These are phyloP conservation scores for Linnemannia hyalina DNA, from an alignment of 192 early-diverging fungal species.

Conservation along the genomic window DNA sequence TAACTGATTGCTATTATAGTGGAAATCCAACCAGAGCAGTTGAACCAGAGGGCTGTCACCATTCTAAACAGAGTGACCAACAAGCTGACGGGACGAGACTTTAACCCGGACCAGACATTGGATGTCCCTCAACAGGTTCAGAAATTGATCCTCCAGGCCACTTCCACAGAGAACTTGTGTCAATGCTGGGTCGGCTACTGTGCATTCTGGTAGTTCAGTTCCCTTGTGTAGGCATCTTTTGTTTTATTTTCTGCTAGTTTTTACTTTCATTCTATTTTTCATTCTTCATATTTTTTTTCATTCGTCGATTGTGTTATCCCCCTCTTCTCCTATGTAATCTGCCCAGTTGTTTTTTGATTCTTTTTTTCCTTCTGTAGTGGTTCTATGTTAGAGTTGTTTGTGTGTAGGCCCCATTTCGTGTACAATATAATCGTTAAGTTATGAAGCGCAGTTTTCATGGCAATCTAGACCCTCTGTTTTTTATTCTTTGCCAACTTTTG, in stretches of 20 bases:
- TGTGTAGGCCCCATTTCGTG: too few species aligned
- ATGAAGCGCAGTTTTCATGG: too few species aligned
- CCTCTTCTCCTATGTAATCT: neutral
- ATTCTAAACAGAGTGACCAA: constrained; percentile 91
- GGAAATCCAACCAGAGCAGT: constrained; percentile 38
- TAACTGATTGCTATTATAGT: neutral
- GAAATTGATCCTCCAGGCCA: constrained; percentile 90
- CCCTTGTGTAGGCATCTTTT: neutral
- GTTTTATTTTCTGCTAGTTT: neutral
- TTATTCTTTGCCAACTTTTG: too few species aligned
- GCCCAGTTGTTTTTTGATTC: neutral
- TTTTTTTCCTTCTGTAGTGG: too few species aligned
- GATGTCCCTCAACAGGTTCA: constrained; percentile 90
- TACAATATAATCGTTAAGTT: too few species aligned
- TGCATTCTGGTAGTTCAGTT: constrained; percentile 57
- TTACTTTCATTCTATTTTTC: neutral
- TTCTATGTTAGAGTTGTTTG: too few species aligned
- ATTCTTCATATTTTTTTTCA: neutral
- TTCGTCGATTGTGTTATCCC: neutral
- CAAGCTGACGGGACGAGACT: constrained; percentile 93
- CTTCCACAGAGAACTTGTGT: constrained; percentile 90
- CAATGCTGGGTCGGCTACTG: constrained; percentile 79
- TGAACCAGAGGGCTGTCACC: constrained; percentile 71
- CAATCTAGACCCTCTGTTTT: too few species aligned
- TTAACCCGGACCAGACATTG: constrained; percentile 81